phyloP scores from a whole-genome alignment of 1,139 yeast species.

The Saccharomycopsis phalli region DNA sequence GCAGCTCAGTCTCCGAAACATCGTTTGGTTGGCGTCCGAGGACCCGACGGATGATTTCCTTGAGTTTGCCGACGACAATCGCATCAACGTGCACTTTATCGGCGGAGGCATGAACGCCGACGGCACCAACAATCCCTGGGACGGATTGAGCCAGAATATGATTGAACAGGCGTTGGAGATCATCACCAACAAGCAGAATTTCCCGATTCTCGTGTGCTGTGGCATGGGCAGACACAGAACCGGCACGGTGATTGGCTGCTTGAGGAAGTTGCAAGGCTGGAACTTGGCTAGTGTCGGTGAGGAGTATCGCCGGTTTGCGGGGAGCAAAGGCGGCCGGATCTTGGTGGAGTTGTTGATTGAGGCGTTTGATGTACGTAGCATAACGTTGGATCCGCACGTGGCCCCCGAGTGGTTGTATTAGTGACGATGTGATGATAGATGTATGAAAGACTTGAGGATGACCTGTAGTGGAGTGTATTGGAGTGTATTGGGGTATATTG shows the following conservation, averaged over 20 bases:
- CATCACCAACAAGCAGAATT: constrained; percentile 59
- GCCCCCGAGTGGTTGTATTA: constrained; percentile 41
- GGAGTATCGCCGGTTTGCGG: constrained; percentile 89
- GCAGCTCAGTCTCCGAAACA: constrained; percentile 65
- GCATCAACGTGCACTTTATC: constrained; percentile 50
- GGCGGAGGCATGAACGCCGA: constrained; percentile 29
- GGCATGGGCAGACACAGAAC: constrained; percentile 98
- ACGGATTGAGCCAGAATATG: constrained; percentile 79
- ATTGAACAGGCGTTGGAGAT: constrained; percentile 72
- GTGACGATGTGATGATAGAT: no score
- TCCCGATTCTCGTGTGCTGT: constrained; percentile 85
- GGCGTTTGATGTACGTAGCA: constrained; percentile 56
- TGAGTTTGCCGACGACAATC: constrained; percentile 67
- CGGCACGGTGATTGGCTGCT: constrained; percentile 91
- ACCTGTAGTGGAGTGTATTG: no score
- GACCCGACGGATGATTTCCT: constrained; percentile 87
- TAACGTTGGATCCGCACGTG: constrained; percentile 39
- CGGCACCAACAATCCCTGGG: constrained; percentile 87
- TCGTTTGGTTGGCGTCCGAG: constrained; percentile 91
- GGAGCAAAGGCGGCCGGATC: constrained; percentile 85
- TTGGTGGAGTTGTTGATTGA: constrained; percentile 86
- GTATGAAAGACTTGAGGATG: no score
- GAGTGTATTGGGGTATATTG: no score
- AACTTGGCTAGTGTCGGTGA: constrained; percentile 89
- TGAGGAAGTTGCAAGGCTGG: constrained; percentile 90